Percentiles rank a stretch among this genome's conserved stretches.
These are phyloP conservation scores for Hirsutella minnesotensis DNA, from an alignment of 2,329 filamentous ascomycete genomes.

Conservation along the genomic window DNA sequence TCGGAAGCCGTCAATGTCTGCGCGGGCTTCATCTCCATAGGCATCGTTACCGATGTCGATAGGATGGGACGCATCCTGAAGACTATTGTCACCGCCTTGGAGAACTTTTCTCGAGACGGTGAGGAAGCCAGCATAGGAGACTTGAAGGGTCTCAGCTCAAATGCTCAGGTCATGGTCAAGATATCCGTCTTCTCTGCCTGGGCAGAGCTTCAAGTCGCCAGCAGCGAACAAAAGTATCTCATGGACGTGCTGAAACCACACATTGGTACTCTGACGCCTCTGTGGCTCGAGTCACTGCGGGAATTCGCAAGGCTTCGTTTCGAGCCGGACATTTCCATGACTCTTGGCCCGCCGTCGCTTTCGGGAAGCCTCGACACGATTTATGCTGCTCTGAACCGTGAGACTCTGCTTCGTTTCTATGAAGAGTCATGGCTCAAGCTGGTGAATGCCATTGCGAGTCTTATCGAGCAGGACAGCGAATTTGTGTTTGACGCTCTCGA, in stretches of 20 bases:
- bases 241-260: slow-evolving; percentile 82
- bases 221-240: slow-evolving; percentile 81
- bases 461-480: slow-evolving; percentile 95
- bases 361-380: slow-evolving; percentile 85
- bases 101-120: slow-evolving; percentile 76
- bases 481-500: slow-evolving; percentile 96
- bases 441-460: slow-evolving; percentile 90
- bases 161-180: slow-evolving; percentile 96
- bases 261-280: slow-evolving; percentile 75
- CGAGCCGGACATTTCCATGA: slow-evolving; percentile 94
- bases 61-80: slow-evolving; percentile 98
- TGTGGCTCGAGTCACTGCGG: slow-evolving; percentile 86
- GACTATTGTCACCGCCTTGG: slow-evolving; percentile 76
- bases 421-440: slow-evolving; percentile 95
- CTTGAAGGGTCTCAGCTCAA: slow-evolving; percentile 81
- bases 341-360: slow-evolving; percentile 65
- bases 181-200: slow-evolving; percentile 95
- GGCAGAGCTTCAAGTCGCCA: slow-evolving; percentile 94
- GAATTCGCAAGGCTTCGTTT: slow-evolving; percentile 91
- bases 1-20: slow-evolving; percentile 96
- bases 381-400: slow-evolving; percentile 86
- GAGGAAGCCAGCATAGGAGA: slow-evolving; percentile 86
- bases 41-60: slow-evolving; percentile 93
- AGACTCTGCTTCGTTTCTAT: slow-evolving; percentile 90
- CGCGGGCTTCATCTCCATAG: slow-evolving; percentile 93